phyloP scores from a whole-genome alignment of 345 rosid species.

The Camelina hispida region DNA sequence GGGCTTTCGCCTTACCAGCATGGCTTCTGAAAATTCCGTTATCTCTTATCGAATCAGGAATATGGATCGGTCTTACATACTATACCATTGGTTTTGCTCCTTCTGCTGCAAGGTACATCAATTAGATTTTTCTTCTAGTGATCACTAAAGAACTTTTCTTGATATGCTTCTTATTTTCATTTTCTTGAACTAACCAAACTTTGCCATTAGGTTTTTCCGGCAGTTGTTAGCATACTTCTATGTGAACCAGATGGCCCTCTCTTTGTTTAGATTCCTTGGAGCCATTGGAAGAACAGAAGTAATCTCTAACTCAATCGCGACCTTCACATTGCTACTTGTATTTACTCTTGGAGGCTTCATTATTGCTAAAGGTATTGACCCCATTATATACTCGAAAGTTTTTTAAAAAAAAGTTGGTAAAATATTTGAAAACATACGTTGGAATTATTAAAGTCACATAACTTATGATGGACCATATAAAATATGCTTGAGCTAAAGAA shows the following conservation, averaged over 20 bases:
- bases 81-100: conserved; percentile 75
- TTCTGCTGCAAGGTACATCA: conserved; percentile 53
- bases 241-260: conserved; percentile 83
- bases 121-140: not conserved
- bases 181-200: conserved; percentile 29
- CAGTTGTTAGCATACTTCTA: conserved; percentile 73
- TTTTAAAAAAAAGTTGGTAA: not conserved
- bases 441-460: too few species aligned
- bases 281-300: conserved; percentile 84
- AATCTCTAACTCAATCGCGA: conserved; percentile 66
- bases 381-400: not conserved
- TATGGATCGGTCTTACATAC: conserved; percentile 65
- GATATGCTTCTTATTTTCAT: not conserved
- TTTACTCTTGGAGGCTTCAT: conserved; percentile 89
- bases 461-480: not conserved
- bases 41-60: conserved; percentile 61
- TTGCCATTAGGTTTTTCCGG: conserved; percentile 62
- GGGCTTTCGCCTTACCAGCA: conserved; percentile 67
- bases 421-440: not conserved
- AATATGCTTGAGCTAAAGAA: not conserved
- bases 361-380: conserved; percentile 59
- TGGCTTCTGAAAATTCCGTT: conserved; percentile 68
- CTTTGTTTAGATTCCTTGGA: conserved; percentile 86
- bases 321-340: conserved; percentile 69
- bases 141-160: not conserved